Evolutionary conservation across 2,329 filamentous ascomycete genomes (phyloP), one percentile per base, ranked within the genome.

Genomic region (Aspergillus fumigatiaffinis): DNA sequence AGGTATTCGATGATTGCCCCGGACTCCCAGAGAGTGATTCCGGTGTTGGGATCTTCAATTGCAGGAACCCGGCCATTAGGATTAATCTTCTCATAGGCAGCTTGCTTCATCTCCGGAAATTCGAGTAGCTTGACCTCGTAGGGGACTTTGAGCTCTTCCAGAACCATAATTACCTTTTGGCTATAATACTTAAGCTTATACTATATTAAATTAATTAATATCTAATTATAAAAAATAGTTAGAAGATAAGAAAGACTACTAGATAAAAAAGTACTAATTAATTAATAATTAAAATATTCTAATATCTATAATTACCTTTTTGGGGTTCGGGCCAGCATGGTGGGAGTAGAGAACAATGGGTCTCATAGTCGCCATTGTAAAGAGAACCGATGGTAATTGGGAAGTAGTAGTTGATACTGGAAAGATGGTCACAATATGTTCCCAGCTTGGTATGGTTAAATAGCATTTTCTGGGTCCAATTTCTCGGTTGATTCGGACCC

Each of bases 1-100:
- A 79, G 70, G 57, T 79, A 79, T 57, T 77, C 70, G 59, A 77
- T 49, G 53, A 79, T 79, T 44, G 77, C 77, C 42, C 76, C 77
- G 21, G 75, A 77, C 55, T 80, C 76, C 76, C 76, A 78, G 1
- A 78, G 59, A 0, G 72, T 76, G 52, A 78, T 60, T 17, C 61
- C 63, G 12, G 70, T 76, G 63, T 75, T 74, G 41, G 72, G 69
- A 52, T 74, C 72, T 28, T 72, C 52, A 32, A 75, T 71, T 25
- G 71, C 63, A 12, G 72, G 72, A 2, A 73, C 44, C 4, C 71
- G 71, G 26, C 72, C 72, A 48, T 74, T 73, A 41, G 67, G 66
- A 58, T 73, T 74, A 56, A 73, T 51, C 5, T 55, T 56, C 29
- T 58, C 52, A 52, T 59, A 74, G 9, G 66, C 62, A 8, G 66